These are phyloP conservation scores for Lactifluus pinguis DNA, from an alignment of 768 basidiomycete species.

Conservation along the genomic window DNA sequence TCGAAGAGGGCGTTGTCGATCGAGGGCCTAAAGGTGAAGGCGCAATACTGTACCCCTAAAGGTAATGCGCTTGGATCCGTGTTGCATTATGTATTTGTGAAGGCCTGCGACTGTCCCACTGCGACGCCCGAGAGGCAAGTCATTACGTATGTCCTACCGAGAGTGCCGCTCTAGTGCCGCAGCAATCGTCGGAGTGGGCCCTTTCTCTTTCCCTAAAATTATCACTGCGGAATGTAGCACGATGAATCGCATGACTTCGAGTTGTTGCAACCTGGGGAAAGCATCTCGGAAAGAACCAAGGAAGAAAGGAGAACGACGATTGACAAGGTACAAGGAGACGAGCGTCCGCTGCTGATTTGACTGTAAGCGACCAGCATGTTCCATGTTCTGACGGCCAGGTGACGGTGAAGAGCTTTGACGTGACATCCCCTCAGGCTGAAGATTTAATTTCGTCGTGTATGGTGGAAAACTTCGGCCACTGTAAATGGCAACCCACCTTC, in stretches of 20 bases:
- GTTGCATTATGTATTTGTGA: not conserved
- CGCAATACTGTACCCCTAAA: not conserved
- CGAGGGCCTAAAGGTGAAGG: not conserved
- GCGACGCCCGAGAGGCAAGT: not conserved
- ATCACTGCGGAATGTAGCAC: not conserved
- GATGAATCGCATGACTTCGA: not conserved
- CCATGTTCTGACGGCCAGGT: not conserved
- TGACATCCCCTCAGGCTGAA: not conserved
- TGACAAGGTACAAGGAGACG: not conserved
- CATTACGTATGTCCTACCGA: not conserved
- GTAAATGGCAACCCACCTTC: not conserved
- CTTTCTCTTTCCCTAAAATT: not conserved
- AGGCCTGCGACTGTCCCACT: not conserved
- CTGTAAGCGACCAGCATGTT: not conserved
- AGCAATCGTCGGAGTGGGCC: not conserved
- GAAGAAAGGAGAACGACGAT: not conserved
- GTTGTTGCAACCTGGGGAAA: not conserved
- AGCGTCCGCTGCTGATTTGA: not conserved
- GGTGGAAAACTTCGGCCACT: not conserved
- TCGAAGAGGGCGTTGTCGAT: not conserved
- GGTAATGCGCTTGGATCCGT: not conserved
- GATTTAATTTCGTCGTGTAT: not conserved
- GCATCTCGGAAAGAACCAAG: not conserved
- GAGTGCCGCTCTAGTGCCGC: conserved; percentile 1
- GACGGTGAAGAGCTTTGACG: not conserved